phyloP scores from a whole-genome alignment of 768 basidiomycete genomes.

The Crucibulum laeve region DNA sequence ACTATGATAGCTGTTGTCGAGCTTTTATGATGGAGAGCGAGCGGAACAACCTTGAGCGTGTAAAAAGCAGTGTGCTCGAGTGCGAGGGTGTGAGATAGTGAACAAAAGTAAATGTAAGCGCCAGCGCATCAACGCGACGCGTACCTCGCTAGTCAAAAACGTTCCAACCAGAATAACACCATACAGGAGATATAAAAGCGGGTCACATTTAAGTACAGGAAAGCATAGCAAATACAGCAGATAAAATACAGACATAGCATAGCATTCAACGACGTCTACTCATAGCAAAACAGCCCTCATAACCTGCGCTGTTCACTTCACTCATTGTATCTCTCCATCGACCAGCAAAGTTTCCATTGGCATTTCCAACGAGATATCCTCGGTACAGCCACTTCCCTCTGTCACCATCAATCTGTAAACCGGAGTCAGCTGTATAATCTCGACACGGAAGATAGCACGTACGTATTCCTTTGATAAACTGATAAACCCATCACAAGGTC shows the following conservation, averaged over 20 bases:
- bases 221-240: neutral
- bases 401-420: slow-evolving; percentile 54
- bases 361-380: slow-evolving; percentile 72
- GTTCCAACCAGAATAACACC: no score
- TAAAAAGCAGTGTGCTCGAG: no score
- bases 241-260: neutral
- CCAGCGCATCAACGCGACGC: no score
- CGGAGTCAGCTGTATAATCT: slow-evolving; percentile 2
- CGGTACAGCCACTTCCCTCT: slow-evolving; percentile 85
- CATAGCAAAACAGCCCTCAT: slow-evolving; percentile 86
- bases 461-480: slow-evolving; percentile 86
- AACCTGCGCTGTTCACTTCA: slow-evolving; percentile 56
- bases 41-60: no score
- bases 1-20: no score
- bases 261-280: slow-evolving; percentile 49
- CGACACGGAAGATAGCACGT: slow-evolving; percentile 16
- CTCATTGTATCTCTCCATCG: slow-evolving; percentile 86
- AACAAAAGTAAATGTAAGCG: no score
- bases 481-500: slow-evolving; percentile 77
- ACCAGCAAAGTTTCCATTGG: slow-evolving; percentile 70
- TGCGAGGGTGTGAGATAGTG: no score
- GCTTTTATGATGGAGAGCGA: no score
- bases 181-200: no score
- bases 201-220: no score
- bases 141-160: no score